Percentiles rank a stretch among this genome's conserved stretches.
These are phyloP conservation scores for Vicia villosa DNA, from an alignment of 306 rosid genomes.

Conservation along the genomic window DNA sequence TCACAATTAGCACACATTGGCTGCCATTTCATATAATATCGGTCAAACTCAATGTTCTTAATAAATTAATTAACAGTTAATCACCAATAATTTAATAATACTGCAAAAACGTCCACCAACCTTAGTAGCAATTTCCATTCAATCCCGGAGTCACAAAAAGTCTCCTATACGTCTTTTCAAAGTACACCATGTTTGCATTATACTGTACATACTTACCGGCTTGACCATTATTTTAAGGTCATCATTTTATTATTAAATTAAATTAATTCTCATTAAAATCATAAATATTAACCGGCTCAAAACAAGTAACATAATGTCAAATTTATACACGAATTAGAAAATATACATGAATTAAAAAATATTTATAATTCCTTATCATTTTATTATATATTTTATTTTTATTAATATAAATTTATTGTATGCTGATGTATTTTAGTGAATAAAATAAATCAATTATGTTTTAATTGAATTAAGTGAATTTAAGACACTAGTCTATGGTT, in stretches of 20 bases:
- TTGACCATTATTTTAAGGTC: not conserved
- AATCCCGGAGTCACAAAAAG: constrained; percentile 41
- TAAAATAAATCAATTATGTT: too few species aligned
- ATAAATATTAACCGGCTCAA: not conserved
- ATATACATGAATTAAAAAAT: not conserved
- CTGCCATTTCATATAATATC: not conserved
- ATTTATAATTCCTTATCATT: too few species aligned
- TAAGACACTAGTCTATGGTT: too few species aligned
- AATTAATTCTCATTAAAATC: not conserved
- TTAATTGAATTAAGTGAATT: too few species aligned
- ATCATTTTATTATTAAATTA: not conserved
- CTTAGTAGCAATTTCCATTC: not conserved
- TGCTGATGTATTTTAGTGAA: too few species aligned
- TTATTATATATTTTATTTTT: too few species aligned
- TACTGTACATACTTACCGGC: constrained; percentile 34
- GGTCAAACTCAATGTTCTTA: constrained; percentile 2
- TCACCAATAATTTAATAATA: constrained; percentile 14
- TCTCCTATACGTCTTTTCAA: constrained; percentile 18
- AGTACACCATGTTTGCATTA: constrained; percentile 15
- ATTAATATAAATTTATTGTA: too few species aligned
- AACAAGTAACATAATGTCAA: too few species aligned
- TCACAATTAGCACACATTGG: not conserved
- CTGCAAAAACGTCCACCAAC: constrained; percentile 14
- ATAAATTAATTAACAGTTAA: not conserved
- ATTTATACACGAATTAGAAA: too few species aligned